Evolutionary conservation across 805 yeast species (phyloP), one percentile per base, ranked within the genome.

Genomic region (Starmerella powellii): DNA sequence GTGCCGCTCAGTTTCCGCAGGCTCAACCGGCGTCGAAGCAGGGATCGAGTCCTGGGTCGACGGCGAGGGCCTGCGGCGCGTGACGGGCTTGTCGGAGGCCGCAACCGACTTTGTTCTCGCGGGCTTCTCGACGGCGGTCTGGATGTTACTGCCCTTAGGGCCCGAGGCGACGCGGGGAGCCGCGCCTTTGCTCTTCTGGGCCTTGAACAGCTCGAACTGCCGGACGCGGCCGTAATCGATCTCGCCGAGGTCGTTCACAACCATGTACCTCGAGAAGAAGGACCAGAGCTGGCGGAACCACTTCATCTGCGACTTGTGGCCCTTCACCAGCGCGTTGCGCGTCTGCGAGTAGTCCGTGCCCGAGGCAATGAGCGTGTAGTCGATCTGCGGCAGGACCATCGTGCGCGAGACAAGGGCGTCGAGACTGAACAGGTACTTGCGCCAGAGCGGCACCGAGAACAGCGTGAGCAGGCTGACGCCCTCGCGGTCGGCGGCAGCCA

Each of bases 251-350:
- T 82, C 86, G 60, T 88, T 87, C 39, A 73, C 72, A 33, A 78
- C 76, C 67, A 83, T 73, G 61, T 85, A 88, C 47, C 87, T 68
- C 46, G 94, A 80, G 41, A 78, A 61, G 5, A 73, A 45, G 56
- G 91, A 66, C 95, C 96, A 91, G 1, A 85, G 78, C 65, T 81
- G 82, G 51, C 98, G 70, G 60, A 80, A 91, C 96, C 96, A 88
- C 8, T 80, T 87, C 82, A 91, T 82, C 60, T 91, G 98, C 2
- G 94, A 76, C 48, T 68, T 68, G 62, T 91, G 97, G 2, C 81
- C 94, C 49, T 69, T 68, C 2, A 78, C 63, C 95, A 88, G 85
- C 3, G 94, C 81, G 0, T 80, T 70, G 41, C 77, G 66, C 4
- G 71, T 56, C 12, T 16, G 64, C 59, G 50, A 63, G 38, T 49